Evolutionary conservation across 2,329 filamentous ascomycete genomes (phyloP), one percentile per base, ranked within the genome.

Genomic region (Tolypocladium cylindrosporum): DNA sequence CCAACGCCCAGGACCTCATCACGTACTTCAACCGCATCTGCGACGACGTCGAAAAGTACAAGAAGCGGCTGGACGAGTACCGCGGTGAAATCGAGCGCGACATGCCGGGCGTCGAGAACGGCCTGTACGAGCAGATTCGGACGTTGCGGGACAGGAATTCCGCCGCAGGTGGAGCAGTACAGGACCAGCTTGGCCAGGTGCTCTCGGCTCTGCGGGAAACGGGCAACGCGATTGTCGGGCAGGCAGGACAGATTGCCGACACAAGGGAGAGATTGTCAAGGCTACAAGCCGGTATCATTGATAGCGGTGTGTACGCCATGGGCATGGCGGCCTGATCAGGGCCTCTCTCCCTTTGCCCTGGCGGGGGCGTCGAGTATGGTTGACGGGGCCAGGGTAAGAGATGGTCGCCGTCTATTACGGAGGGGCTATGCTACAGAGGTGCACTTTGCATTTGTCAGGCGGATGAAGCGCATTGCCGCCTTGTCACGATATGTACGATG

Each of bases 81-180:
- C 72, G 75, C n/a, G 69, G 66, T 54, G 75, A 76, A 62, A 77
- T 77, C 48, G 75, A 77, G 63, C 72, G 75, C 41, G 75, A 77
- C 63, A 77, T 77, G 75, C 75, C 75, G 3, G 74, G 75, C 36
- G 75, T 77, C 1, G 75, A 77, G 65, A 75, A 77, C 56, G 75
- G 75, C 0, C 67, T 77, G 19, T 77, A 77, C 59, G 75, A 77
- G 60, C 72, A 75, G 60, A 74, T 76, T 54, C 66, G 72, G 31
- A 63, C 66, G 14, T 61, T 75, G 19, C 67, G 72, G 8, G 72
- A 75, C 54, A 70, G 69, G 37, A 66, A 66, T 40, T 65, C 65
- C 55, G 65, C 61, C 42, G 62, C 60, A 6, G 62, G 60, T 7
- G 63, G 62, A 13, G 61, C 70, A 19, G 68, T 74, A 11, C 70